phyloP scores from a whole-genome alignment of 225 moss, liverwort and hornwort genomes.

The Pseudoscleropodium purum region DNA sequence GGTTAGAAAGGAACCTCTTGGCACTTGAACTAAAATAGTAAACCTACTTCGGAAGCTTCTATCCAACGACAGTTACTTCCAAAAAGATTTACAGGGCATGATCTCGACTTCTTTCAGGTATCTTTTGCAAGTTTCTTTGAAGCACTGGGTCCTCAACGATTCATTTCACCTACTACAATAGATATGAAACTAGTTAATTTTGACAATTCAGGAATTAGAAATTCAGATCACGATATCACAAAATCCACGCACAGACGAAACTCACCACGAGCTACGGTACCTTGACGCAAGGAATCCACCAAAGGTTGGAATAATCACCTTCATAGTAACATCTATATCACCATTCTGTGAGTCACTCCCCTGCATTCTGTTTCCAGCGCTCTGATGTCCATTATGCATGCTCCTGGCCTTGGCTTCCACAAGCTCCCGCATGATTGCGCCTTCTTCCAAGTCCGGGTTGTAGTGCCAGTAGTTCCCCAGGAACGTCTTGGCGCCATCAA shows the following conservation, averaged over 20 bases:
- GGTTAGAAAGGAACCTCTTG: background rate
- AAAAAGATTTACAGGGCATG: too few species aligned
- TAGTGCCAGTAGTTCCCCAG: conserved; percentile 66
- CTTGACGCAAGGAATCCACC: background rate
- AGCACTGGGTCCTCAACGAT: background rate
- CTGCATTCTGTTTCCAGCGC: background rate
- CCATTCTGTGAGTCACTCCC: background rate
- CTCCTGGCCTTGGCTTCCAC: conserved; percentile 15
- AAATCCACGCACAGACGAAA: background rate
- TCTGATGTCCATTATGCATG: background rate
- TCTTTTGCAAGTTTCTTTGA: background rate
- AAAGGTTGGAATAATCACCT: background rate
- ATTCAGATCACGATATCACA: background rate
- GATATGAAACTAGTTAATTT: background rate
- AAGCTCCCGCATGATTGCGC: conserved; percentile 31
- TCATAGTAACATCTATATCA: background rate
- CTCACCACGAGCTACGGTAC: background rate
- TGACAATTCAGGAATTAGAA: background rate
- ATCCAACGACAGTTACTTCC: background rate
- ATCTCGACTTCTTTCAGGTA: background rate
- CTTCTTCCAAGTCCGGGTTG: conserved; percentile 36
- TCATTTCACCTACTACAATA: background rate
- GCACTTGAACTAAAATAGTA: background rate
- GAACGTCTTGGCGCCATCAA: conserved; percentile 75
- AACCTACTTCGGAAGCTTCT: background rate